phyloP scores from a whole-genome alignment of 805 yeast genomes.

The Candida montana region DNA sequence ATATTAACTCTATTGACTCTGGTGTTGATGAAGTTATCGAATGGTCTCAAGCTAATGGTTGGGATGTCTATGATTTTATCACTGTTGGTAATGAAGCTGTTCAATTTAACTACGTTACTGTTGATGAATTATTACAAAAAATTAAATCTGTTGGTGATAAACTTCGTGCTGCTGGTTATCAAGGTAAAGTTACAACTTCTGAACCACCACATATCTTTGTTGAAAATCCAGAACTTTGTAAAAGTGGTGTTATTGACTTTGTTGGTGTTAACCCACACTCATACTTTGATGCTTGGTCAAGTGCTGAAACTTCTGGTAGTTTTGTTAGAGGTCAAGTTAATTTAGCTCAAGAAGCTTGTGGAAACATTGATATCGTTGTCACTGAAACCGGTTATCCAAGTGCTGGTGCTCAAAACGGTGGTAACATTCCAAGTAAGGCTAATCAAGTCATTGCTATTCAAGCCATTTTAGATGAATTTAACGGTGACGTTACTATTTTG shows the following conservation, averaged over 20 bases:
- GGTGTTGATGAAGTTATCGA: slow-evolving; percentile 49
- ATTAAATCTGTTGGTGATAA: slow-evolving; percentile 56
- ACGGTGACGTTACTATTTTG: slow-evolving; percentile 61
- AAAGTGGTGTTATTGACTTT: slow-evolving; percentile 62
- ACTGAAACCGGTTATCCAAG: slow-evolving; percentile 92
- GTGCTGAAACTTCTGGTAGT: slow-evolving; percentile 65
- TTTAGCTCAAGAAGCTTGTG: slow-evolving; percentile 52
- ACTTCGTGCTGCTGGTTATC: slow-evolving; percentile 65
- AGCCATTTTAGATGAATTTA: slow-evolving; percentile 52
- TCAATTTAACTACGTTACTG: slow-evolving; percentile 54
- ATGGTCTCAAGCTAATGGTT: slow-evolving; percentile 44
- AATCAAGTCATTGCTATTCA: slow-evolving; percentile 71
- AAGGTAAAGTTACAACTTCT: slow-evolving; percentile 73
- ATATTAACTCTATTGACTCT: slow-evolving; percentile 64
- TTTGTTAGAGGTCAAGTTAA: slow-evolving; percentile 62
- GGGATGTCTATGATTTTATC: slow-evolving; percentile 72
- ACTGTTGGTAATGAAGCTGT: slow-evolving; percentile 90
- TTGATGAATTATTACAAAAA: slow-evolving; percentile 56
- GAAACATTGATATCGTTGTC: slow-evolving; percentile 46
- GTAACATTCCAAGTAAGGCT: slow-evolving; percentile 59
- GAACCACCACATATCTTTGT: slow-evolving; percentile 82
- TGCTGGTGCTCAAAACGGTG: slow-evolving; percentile 65
- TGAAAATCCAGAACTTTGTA: slow-evolving; percentile 62
- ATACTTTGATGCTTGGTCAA: slow-evolving; percentile 61
- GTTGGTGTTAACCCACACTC: slow-evolving; percentile 87